Conservation (phyloP, 2,329 filamentous ascomycete species). For the Verticillium isaacii region DNA sequence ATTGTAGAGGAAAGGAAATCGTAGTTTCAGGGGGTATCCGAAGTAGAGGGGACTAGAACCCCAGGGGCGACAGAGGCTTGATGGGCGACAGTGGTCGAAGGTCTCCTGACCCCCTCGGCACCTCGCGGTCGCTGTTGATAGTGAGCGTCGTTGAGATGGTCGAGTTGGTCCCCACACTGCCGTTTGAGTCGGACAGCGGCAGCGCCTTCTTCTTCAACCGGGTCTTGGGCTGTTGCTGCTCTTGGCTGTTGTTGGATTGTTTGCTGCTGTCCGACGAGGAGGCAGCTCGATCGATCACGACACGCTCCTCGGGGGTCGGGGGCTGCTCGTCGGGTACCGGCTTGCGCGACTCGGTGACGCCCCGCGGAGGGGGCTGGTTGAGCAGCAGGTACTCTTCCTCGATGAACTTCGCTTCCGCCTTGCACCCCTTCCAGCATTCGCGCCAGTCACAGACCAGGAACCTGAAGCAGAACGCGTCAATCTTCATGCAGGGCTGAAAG, state of each 20-base stretch:
- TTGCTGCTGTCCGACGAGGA: conserved; percentile 66
- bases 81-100: conserved; percentile 59
- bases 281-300: conserved; percentile 17
- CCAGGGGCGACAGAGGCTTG: conserved; percentile 59
- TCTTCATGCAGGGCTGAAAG: conserved; percentile 95
- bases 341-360: conserved; percentile 32
- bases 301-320: conserved; percentile 14
- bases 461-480: conserved; percentile 91
- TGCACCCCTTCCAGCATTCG: conserved; percentile 95
- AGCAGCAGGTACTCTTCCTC: conserved; percentile 62
- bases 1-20: conserved; percentile 7
- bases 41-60: conserved; percentile 35
- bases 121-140: conserved; percentile 33
- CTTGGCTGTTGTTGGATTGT: conserved; percentile 29
- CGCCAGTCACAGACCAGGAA: conserved; percentile 95
- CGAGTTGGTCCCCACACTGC: conserved; percentile 38
- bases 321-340: conserved; percentile 11
- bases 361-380: conserved; percentile 50
- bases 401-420: conserved; percentile 77
- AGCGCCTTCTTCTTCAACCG: conserved; percentile 40
- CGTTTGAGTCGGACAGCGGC: conserved; percentile 34
- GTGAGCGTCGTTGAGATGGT: conserved; percentile 41
- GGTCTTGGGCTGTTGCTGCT: conserved; percentile 23
- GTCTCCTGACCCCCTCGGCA: conserved; percentile 33
- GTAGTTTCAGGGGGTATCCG: conserved; percentile 11